Conservation (phyloP, 345 rosid genomes). For the Dovyalis caffra region DNA sequence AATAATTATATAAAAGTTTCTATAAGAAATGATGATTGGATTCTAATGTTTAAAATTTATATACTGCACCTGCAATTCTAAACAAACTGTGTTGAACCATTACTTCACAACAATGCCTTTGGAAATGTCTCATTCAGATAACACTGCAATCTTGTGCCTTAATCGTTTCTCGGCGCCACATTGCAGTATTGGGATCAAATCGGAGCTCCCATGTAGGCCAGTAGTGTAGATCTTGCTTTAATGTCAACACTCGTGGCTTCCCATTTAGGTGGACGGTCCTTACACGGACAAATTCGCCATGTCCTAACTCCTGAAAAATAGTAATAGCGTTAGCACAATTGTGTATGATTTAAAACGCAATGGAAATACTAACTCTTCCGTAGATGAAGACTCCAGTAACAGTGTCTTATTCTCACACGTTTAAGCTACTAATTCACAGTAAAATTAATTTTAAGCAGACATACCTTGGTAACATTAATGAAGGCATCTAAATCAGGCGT, state of each 20-base stretch:
- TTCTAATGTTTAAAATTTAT: too few relatives aligned
- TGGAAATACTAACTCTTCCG: too few relatives aligned
- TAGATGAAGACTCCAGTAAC: too few relatives aligned
- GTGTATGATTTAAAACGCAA: not conserved
- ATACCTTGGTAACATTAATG: constrained; percentile 69
- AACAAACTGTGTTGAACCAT: too few relatives aligned
- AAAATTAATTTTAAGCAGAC: not conserved
- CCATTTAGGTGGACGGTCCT: constrained; percentile 82
- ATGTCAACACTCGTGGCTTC: constrained; percentile 80
- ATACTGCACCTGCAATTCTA: too few relatives aligned
- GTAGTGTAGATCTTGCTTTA: constrained; percentile 94
- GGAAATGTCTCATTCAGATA: not conserved
- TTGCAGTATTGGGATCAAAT: constrained; percentile 69
- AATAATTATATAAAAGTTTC: too few relatives aligned
- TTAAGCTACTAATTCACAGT: too few relatives aligned
- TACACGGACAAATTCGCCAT: constrained; percentile 83
- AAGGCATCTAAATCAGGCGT: constrained; percentile 85
- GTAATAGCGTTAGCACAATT: not conserved
- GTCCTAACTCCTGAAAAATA: constrained; percentile 64
- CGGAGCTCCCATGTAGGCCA: constrained; percentile 95
- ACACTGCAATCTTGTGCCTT: constrained; percentile 41
- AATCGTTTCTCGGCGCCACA: constrained; percentile 67
- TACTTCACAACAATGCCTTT: too few relatives aligned
- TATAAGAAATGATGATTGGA: too few relatives aligned
- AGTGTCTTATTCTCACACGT: too few relatives aligned